Conservation (phyloP, 108 stramenopile species). For the Conticribra guillardii region DNA sequence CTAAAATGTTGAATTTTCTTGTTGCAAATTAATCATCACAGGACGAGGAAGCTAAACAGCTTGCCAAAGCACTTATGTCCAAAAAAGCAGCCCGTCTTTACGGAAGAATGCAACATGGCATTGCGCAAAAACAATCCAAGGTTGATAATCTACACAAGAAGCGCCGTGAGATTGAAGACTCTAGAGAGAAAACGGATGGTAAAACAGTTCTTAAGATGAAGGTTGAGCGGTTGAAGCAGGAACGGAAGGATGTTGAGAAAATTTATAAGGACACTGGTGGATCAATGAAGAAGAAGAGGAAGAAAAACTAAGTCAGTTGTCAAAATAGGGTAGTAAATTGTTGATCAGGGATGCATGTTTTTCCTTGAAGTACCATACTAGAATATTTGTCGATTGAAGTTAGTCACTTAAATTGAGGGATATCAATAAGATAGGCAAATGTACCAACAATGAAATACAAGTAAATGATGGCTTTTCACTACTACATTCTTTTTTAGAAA, state of each 20-base stretch:
- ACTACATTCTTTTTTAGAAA: too few species aligned
- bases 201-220: constrained; percentile 75
- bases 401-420: too few species aligned
- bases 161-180: constrained; percentile 72
- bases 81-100: constrained; percentile 93
- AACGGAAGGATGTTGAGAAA: constrained; percentile 31
- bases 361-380: too few species aligned
- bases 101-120: constrained; percentile 93
- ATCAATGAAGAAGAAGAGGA: constrained; percentile 47
- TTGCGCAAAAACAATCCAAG: constrained; percentile 79
- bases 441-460: too few species aligned
- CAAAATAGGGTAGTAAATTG: not conserved
- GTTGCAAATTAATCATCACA: constrained; percentile 1
- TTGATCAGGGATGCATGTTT: too few species aligned
- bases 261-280: constrained; percentile 36
- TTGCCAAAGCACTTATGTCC: constrained; percentile 93
- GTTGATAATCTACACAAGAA: constrained; percentile 79
- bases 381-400: too few species aligned
- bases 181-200: constrained; percentile 61
- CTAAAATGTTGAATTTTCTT: constrained; percentile 1
- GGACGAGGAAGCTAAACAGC: constrained; percentile 85
- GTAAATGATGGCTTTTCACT: too few species aligned
- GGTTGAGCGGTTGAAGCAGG: constrained; percentile 64
- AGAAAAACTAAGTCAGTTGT: constrained; percentile 4
- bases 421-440: too few species aligned